Evolutionary conservation across 305 asterid species (phyloP), one percentile per base, ranked within the genome.

Genomic region (Fraxinus sp.): DNA sequence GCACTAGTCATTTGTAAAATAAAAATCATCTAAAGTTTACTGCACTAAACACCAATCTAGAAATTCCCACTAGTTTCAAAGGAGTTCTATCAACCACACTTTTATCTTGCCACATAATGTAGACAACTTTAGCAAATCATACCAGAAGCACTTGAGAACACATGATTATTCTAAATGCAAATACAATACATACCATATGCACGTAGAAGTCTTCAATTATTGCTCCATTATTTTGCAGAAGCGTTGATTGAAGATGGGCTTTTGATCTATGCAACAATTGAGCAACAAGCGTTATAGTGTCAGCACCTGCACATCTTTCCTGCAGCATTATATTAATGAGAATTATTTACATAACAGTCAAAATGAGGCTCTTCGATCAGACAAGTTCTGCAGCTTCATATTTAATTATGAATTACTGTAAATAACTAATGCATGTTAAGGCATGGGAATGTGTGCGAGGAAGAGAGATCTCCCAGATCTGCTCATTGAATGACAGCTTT

Each of bases 251-350:
- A 84, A 97, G 93, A 90, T 97, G 95, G 73, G 90, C 84, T 89
- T 91, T 97, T 78, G 98, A 97, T 93, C 91, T 92, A 91, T 89
- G 93, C 93, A 97, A 92, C 85, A 97, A 89, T 90, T 89, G 94
- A 90, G 98, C 97, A 91, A 97, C 97, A 87, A 95, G 93, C 86
- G 91, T 87, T 81, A 93, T 81, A 83, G 95, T 90, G 91, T 93
- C 98, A 84, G 97, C 98, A 85, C 92, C 99, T 57, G 97, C 93
- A 92, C 99, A 97, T 88, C 99, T 92, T 91, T 95, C 99, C 99
- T 97, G 99, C 96, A 91, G 88, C 89, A 90, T 70, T 83, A 88
- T 59, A 36, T 83, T 83, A 79, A 86, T 62, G 80, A 72, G 81
- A 57, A 81, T 84, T 79, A 78, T 86, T 85, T 33, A 28, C 81